Conservation (phyloP, 345 rosid species). For the Populus pruinosa region DNA sequence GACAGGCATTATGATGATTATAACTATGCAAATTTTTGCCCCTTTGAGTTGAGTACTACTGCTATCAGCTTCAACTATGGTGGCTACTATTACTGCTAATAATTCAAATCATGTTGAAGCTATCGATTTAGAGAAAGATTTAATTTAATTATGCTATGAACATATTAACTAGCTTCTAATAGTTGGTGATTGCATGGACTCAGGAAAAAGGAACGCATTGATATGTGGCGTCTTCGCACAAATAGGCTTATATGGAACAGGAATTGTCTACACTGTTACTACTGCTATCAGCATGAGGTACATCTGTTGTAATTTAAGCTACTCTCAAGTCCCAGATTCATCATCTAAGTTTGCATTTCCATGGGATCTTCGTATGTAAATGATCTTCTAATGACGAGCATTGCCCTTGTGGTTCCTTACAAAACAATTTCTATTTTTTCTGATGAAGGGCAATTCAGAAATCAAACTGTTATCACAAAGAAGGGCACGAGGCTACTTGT, state of each 20-base stretch:
- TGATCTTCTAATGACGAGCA: not conserved
- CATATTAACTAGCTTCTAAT: not conserved
- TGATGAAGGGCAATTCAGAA: slow-evolving; percentile 22
- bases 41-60: too few relatives aligned
- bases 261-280: slow-evolving; percentile 47
- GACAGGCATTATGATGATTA: too few relatives aligned
- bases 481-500: slow-evolving; percentile 47
- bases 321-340: not conserved
- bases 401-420: not conserved
- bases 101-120: too few relatives aligned
- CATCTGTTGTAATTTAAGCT: not conserved
- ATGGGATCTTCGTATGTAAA: not conserved
- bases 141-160: too few relatives aligned
- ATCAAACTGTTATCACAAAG: slow-evolving; percentile 43
- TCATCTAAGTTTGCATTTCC: not conserved
- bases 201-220: slow-evolving; percentile 41
- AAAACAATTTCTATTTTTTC: not conserved
- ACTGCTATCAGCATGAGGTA: slow-evolving; percentile 52
- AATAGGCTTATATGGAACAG: slow-evolving; percentile 38
- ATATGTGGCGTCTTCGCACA: slow-evolving; percentile 34
- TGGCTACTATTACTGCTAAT: too few relatives aligned
- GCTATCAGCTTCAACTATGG: too few relatives aligned
- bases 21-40: too few relatives aligned
- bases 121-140: too few relatives aligned
- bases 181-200: not conserved